Evolutionary conservation across 225 moss, liverwort and hornwort species (phyloP), one percentile per base, ranked within the genome.

Genomic region (Neckera pumila): DNA sequence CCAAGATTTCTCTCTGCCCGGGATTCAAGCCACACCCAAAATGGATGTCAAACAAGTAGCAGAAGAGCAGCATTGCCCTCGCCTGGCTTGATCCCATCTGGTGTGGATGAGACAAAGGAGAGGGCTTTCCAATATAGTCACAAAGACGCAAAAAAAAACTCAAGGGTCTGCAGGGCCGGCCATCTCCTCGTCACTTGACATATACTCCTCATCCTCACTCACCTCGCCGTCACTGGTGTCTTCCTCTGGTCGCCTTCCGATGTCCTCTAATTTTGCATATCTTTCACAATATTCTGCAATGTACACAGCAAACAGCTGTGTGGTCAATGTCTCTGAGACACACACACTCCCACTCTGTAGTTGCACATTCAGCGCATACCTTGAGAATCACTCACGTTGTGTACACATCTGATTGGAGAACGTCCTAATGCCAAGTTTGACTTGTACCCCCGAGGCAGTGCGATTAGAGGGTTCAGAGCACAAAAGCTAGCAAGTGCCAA

Each of bases 121-220:
- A 84, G 83, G 65, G 87, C 81, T 76, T 86, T 79, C 81, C 85
- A 75, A 81, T 84, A 79, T 59, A 58, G 61, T 70, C 87, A 90
- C 79, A 42, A 79, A 56, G 38, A 58, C 57, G 27, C 38, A 40
- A 82, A 72, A 82, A 72, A 88, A 86, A 47, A 40, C 63, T 96
- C 94, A 98, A 51, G 97, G 97, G 87, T 97, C 96, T n/a, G 96
- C 96, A 88, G 96, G 95, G 66, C 97, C 96, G 51, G 96, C 97
- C 96, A 98, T 95, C 90, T 98, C 97, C 91, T 98, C 97, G 85
- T 98, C 97, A 89, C 97, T 98, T 47, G 96, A 95, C 93, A 95
- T 95, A 84, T 92, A 93, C 89, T 96, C 96, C 69, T 96, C 96
- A 83, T 97, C 97, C 85, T 99, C 97, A 88, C 97, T 99, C 91